Evolutionary conservation across 2,329 filamentous ascomycete genomes (phyloP), one percentile per base, ranked within the genome.

Genomic region (Colletotrichum cuscutae): DNA sequence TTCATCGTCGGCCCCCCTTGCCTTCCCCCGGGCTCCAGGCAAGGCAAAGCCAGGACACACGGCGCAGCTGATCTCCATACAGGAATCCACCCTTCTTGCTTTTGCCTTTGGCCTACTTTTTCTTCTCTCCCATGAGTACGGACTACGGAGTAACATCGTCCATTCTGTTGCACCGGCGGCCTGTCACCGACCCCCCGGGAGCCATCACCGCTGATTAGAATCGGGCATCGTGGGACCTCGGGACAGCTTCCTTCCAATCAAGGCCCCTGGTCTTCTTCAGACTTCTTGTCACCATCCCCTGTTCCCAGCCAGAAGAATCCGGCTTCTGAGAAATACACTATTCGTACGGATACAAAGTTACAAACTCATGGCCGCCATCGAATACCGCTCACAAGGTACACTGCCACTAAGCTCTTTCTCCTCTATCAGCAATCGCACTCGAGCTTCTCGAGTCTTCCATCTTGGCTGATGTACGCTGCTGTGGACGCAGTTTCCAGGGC

Each of bases 201-300:
- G 70, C 69, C 71, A 73, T 71, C 71, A 73, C 71, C 71, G 71
- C 71, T 71, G 66, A 68, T 71, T 73, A 46, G 26, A 22, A 57
- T 61, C 46, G 59, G 59, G 26, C 46, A 37, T 68, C 54, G 19
- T 68, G 65, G 58, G 49, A 35, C 64, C 65, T 68, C 58, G 49
- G 64, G 13, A 60, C 26, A 56, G 28, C 56, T 30, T 42, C 53
- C 19, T 62, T 35, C 70, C 54, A 72, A 69, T 70, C 19, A 69
- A 22, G 22, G 19, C 32, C 32, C 32, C 42, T 46, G 42, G 26
- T 30, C 53, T 46, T n/a, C 24, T 37, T 42, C 37, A 42, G 37
- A 42, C 37, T 42, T 57, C 28, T 59, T 19, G 42, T 58, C 57
- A 46, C 12, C 32, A 24, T 53, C 56, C 35, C 60, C 59, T 53